Conservation (phyloP, 331 rosid genomes). For the Phaseolus coccineus region DNA sequence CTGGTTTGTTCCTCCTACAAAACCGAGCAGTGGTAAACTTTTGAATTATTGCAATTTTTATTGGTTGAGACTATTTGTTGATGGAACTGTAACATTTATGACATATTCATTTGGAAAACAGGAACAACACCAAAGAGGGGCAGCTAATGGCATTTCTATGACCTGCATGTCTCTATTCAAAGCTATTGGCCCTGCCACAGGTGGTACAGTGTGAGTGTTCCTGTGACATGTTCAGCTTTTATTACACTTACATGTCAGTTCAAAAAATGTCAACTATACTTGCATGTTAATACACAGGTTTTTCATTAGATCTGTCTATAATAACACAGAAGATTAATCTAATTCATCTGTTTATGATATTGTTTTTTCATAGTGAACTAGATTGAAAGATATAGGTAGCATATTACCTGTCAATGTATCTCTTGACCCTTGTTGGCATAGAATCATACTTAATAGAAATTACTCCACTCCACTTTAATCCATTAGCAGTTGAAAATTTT, state of each 20-base stretch:
- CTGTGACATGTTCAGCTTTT: neutral
- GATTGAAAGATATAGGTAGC: neutral
- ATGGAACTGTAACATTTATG: slow-evolving; percentile 14
- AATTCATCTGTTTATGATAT: neutral
- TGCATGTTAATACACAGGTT: neutral
- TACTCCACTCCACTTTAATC: neutral
- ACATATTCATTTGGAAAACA: slow-evolving; percentile 41
- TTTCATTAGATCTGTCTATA: neutral
- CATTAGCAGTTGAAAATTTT: neutral
- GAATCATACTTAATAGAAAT: neutral
- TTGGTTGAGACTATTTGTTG: slow-evolving; percentile 1
- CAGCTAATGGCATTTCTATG: slow-evolving; percentile 84
- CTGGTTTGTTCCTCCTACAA: slow-evolving; percentile 76
- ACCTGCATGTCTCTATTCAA: slow-evolving; percentile 77
- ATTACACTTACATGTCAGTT: neutral
- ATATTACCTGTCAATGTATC: neutral
- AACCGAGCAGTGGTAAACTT: slow-evolving; percentile 82
- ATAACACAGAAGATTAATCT: neutral
- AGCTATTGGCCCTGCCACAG: slow-evolving; percentile 77
- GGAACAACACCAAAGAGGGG: slow-evolving; percentile 88
- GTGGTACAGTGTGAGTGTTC: slow-evolving; percentile 73
- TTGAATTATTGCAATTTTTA: neutral
- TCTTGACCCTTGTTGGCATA: neutral
- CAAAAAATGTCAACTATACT: neutral
- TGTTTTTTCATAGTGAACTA: neutral